phyloP scores from a whole-genome alignment of 495 filamentous ascomycete genomes.

The Penicillium fimorum region DNA sequence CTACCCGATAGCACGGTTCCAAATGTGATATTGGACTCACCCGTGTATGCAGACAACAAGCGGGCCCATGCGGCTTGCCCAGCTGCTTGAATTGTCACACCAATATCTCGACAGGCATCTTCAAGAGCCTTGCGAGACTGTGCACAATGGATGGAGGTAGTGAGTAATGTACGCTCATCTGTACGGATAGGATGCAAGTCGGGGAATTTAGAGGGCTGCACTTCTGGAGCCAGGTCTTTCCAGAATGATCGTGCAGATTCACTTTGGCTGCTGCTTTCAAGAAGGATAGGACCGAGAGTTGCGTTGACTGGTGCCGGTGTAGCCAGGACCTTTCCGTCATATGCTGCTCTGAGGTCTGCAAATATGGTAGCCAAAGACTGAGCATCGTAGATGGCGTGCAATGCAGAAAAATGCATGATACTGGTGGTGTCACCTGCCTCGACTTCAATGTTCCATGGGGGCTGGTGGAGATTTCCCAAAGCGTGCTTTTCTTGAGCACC shows the following conservation, averaged over 20 bases:
- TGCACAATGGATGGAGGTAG: slow-evolving; percentile 39
- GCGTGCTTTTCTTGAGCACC: slow-evolving; percentile 19
- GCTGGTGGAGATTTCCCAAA: slow-evolving; percentile 40
- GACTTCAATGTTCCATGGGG: slow-evolving; percentile 49
- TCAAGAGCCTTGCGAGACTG: slow-evolving; percentile 47
- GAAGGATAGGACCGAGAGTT: slow-evolving; percentile 53
- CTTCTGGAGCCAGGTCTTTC: slow-evolving; percentile 49
- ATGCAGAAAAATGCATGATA: slow-evolving; percentile 51
- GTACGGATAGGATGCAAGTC: slow-evolving; percentile 61
- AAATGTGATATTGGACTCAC: slow-evolving; percentile 65
- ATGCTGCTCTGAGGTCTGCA: slow-evolving; percentile 48
- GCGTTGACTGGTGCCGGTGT: slow-evolving; percentile 30
- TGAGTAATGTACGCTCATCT: slow-evolving; percentile 32
- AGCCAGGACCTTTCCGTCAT: slow-evolving; percentile 26
- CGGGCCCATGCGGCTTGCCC: slow-evolving; percentile 74
- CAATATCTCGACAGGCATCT: slow-evolving; percentile 44
- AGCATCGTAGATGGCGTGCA: slow-evolving; percentile 82
- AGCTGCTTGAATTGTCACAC: slow-evolving; percentile 68
- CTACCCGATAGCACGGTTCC: slow-evolving; percentile 74
- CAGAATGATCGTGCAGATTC: slow-evolving; percentile 56
- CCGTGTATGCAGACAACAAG: slow-evolving; percentile 67
- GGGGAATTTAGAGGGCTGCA: slow-evolving; percentile 63
- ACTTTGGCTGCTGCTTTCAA: slow-evolving; percentile 32
- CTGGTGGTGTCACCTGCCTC: slow-evolving; percentile 15
- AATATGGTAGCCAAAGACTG: slow-evolving; percentile 61